Evolutionary conservation across 192 early-diverging fungal genomes (phyloP).

Genomic region (Backusella tarrabulga): DNA sequence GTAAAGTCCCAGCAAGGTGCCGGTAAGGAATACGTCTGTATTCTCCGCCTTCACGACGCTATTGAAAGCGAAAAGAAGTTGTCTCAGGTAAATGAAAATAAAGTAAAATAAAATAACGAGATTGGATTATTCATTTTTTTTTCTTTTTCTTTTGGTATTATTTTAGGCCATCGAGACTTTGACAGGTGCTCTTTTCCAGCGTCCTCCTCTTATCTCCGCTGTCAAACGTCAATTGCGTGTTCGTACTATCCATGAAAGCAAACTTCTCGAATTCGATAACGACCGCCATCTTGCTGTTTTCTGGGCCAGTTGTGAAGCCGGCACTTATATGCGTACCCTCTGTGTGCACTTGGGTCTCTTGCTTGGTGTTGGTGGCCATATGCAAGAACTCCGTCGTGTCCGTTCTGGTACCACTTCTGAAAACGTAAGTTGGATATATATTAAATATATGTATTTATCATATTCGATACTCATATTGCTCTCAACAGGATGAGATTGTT

Average conservation of each 20-base stretch:
- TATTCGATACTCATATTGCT: not conserved
- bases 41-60: constrained; percentile 93
- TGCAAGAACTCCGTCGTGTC: constrained; percentile 98
- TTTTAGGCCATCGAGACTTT: constrained; percentile 88
- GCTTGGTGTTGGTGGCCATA: constrained; percentile 95
- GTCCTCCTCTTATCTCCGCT: constrained; percentile 97
- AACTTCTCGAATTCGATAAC: constrained; percentile 96
- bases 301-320: constrained; percentile 98
- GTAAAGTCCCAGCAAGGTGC: constrained; percentile 99
- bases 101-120: not conserved
- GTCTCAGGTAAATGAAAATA: constrained; percentile 47
- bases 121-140: too few species aligned
- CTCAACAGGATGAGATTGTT: constrained; percentile 78
- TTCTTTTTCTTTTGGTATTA: too few species aligned
- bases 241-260: constrained; percentile 95
- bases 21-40: constrained; percentile 98
- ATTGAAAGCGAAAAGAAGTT: constrained; percentile 90
- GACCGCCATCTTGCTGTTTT: constrained; percentile 95
- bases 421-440: constrained; percentile 49
- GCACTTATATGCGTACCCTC: constrained; percentile 99
- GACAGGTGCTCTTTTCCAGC: constrained; percentile 98
- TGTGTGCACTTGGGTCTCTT: constrained; percentile 97
- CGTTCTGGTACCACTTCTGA: constrained; percentile 90
- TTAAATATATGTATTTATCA: not conserved
- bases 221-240: constrained; percentile 99